A percentile compares a stretch with the other conserved stretches of the same genome.
Conservation (phyloP, 1,284 basidiomycete species). For the Vanrija humicola region DNA sequence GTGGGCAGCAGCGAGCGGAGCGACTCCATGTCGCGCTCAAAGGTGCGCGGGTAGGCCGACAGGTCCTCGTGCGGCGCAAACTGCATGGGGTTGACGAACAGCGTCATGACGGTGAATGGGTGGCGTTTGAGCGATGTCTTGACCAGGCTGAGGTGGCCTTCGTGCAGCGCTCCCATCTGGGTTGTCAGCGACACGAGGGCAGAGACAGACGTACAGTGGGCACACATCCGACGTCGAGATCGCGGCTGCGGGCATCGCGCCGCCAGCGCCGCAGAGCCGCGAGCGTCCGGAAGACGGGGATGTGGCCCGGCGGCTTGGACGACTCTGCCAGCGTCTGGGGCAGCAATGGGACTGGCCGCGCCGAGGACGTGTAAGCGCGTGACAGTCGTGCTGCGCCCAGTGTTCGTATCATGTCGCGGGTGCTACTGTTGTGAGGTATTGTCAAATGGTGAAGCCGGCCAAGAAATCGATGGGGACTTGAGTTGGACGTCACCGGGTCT, state of each 20-base stretch:
- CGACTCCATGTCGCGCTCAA: slow-evolving; percentile 53
- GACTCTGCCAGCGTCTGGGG: too few relatives aligned
- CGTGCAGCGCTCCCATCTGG: slow-evolving; percentile 88
- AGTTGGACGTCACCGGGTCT: too few relatives aligned
- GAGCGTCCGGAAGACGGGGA: slow-evolving; percentile 73
- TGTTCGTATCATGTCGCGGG: too few relatives aligned
- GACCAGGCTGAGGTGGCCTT: slow-evolving; percentile 82
- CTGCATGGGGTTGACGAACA: slow-evolving; percentile 97
- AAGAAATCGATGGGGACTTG: too few relatives aligned
- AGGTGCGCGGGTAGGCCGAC: slow-evolving; percentile 80
- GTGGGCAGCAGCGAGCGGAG: slow-evolving; percentile 60
- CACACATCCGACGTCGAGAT: slow-evolving; percentile 79
- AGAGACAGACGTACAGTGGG: slow-evolving; percentile 57
- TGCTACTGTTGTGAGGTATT: too few relatives aligned
- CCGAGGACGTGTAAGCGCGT: too few relatives aligned
- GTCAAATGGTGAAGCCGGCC: too few relatives aligned
- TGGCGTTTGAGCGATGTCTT: slow-evolving; percentile 67
- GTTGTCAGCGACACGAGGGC: not conserved
- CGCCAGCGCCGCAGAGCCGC: slow-evolving; percentile 74
- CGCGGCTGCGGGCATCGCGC: slow-evolving; percentile 57
- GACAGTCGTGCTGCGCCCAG: too few relatives aligned
- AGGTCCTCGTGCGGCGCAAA: slow-evolving; percentile 96
- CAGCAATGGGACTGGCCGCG: too few relatives aligned
- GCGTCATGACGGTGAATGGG: slow-evolving; percentile 84
- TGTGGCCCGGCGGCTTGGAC: slow-evolving; percentile 33